Evolutionary conservation across 495 filamentous ascomycete species (phyloP).

Genomic region (Xylaria acuta): DNA sequence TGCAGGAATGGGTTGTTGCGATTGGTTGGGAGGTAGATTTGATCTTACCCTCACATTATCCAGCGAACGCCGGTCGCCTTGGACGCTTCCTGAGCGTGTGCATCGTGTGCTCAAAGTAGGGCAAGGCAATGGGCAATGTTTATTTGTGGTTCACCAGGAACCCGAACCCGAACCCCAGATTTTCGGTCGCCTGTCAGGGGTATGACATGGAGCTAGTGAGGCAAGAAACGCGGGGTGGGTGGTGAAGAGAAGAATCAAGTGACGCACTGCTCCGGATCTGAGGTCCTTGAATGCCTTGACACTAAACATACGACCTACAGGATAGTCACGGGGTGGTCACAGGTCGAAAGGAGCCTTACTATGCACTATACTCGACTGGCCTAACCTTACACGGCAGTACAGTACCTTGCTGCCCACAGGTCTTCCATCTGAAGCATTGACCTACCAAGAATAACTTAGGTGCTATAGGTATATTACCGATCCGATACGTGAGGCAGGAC

Average conservation of each 20-base stretch:
- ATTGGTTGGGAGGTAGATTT: slow-evolving; percentile 10
- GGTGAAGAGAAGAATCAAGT: slow-evolving; percentile 14
- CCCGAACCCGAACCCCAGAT: slow-evolving; percentile 22
- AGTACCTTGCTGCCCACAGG: not conserved
- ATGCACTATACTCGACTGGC: not conserved
- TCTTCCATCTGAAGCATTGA: slow-evolving; percentile 14
- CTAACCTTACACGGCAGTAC: not conserved
- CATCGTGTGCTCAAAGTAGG: not conserved
- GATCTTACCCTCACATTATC: not conserved
- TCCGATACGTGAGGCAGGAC: not conserved
- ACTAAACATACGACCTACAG: not conserved
- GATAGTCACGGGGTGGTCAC: not conserved
- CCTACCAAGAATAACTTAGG: slow-evolving; percentile 21
- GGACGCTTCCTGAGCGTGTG: not conserved
- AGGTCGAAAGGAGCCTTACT: slow-evolving; percentile 13
- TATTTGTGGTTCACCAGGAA: slow-evolving; percentile 16
- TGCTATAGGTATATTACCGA: slow-evolving; percentile 5
- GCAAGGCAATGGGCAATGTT: slow-evolving; percentile 23
- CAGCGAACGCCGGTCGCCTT: not conserved
- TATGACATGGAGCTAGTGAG: not conserved
- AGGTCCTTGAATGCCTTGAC: slow-evolving; percentile 25
- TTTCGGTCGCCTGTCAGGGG: slow-evolving; percentile 14
- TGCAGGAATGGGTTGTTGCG: slow-evolving; percentile 1
- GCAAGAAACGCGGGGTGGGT: slow-evolving; percentile 1
- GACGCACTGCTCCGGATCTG: slow-evolving; percentile 29